Base-by-base conservation (phyloP, 306 rosid species). In the Medicago ruthenica region DNA sequence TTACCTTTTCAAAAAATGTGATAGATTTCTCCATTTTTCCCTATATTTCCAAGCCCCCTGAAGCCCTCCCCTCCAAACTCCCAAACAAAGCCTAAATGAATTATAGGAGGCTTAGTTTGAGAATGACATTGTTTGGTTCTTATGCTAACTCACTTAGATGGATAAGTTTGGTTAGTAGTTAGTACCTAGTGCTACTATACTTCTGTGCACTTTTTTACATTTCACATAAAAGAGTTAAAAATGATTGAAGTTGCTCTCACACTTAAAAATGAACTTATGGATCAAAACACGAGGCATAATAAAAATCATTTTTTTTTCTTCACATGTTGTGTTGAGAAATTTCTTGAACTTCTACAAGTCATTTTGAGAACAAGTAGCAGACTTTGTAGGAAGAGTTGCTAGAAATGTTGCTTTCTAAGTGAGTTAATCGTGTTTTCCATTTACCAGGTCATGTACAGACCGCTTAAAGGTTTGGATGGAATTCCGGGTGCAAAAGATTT, bases 371-470 rank as follows among this genome's bases (percentile, higher is more conserved):
- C 62, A 24, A 39, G 31, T 69, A 24, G 27, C 18, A 34, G 71
- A 48, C 59, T 77, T 71, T 65, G 53, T 48, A 1, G 57, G 37
- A 55, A 50, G 8, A 12, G 5, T 48, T 66, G 39, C 12, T 65
- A 6, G 31, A 40, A 58, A 13, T 39, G 67, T 73, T 18, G 31
- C 42, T 24, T 64, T 69, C 34, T 36, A 27, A 68, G 40, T 13
- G 54, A 24, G 60, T 42, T 77, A 41, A 47, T 70, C 70, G 2
- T 75, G 34, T 78, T 77, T 80, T 72, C 70, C 79, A 76, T 72
- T 73, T 72, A 18, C 45, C 90, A 95, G 99, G 77, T 95, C 61
- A 82, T 95, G 83, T 95, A 95, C 86, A 85, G 92, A 59, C 97
- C 97, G 31, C 90, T 63, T 24, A 89, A 78, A 77, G 87, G 87